These are phyloP conservation scores for Melampsora americana DNA, from an alignment of 1,284 basidiomycete genomes.

Conservation along the genomic window DNA sequence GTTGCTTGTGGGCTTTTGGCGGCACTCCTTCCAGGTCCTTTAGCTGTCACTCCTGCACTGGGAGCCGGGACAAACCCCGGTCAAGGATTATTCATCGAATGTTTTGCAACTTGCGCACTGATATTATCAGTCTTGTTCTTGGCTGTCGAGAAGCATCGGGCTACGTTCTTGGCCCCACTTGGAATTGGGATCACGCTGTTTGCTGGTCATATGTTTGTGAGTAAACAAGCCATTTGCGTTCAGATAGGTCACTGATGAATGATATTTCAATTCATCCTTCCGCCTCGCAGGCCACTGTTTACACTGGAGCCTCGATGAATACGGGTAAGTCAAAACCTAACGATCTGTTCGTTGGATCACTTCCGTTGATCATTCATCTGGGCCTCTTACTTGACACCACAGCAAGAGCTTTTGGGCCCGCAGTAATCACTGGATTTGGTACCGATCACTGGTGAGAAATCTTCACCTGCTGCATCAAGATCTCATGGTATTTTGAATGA, in stretches of 20 bases:
- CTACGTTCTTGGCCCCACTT: slow-evolving; percentile 70
- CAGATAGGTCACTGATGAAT: background rate
- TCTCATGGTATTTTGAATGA: too few relatives aligned
- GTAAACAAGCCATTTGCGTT: background rate
- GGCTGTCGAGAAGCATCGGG: slow-evolving; percentile 58
- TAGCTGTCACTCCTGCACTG: slow-evolving; percentile 27
- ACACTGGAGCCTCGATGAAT: slow-evolving; percentile 43
- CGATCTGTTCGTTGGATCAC: too few relatives aligned
- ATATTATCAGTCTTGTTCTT: slow-evolving; percentile 37
- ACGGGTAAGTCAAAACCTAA: background rate
- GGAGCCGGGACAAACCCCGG: slow-evolving; percentile 22
- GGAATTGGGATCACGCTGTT: slow-evolving; percentile 70
- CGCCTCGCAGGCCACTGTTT: slow-evolving; percentile 17
- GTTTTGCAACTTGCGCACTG: slow-evolving; percentile 31
- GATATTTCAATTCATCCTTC: background rate
- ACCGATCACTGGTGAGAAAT: slow-evolving; percentile 35
- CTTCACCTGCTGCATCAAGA: too few relatives aligned
- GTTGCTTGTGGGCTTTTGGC: slow-evolving; percentile 27
- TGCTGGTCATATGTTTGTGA: slow-evolving; percentile 63
- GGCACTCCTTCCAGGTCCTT: slow-evolving; percentile 30
- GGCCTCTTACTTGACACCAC: background rate
- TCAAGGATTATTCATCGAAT: slow-evolving; percentile 41
- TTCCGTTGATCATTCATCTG: too few relatives aligned
- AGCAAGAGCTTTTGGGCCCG: slow-evolving; percentile 40
- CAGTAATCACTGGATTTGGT: slow-evolving; percentile 37